Evolutionary conservation across 495 filamentous ascomycete species (phyloP), one percentile per base, ranked within the genome.

Genomic region (Xylaria telfairii): DNA sequence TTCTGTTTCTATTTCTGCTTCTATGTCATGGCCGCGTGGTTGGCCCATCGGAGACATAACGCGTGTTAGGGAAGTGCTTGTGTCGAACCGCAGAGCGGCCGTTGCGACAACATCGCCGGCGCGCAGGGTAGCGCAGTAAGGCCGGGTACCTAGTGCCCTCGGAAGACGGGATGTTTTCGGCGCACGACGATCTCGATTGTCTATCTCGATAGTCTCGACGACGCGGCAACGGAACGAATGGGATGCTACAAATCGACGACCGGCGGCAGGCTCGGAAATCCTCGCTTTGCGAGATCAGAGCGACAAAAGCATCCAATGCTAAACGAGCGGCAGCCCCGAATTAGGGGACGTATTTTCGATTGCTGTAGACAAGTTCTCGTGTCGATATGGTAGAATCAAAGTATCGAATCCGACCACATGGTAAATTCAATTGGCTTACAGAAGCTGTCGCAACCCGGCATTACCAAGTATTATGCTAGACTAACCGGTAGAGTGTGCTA

Each of bases 1-100:
- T n/a, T 71, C 17, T 37, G 34, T 8, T 37, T 37, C 34, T n/a
- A n/a, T n/a, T 3, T 37, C 34, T 53, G 30, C 19, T 65, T 78
- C 72, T 72, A 77, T 73, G 71, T 67, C 75, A 76, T 72, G 69
- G 67, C 65, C 62, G 56, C 71, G 70, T 66, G 39, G 34, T 21
- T 64, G 47, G 68, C 60, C 49, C 39, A 59, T 57, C 17, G 68
- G 49, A 70, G 68, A 70, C 68, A 70, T 70, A 65, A 70, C 61
- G 68, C 17, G 59, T 69, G 41, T 56, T 56, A 51, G 21, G 37
- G 39, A 63, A 46, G 47, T 21, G 21, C n/a, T 56, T 12, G 4
- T 30, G 9, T 56, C 19, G 32, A 59, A 65, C 68, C 60, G 61
- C 68, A 47, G 24, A 59, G 68, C 61, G 68, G 60, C 26, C 15